phyloP scores from a whole-genome alignment of 306 rosid species.

The Gastrolobium villosum region DNA sequence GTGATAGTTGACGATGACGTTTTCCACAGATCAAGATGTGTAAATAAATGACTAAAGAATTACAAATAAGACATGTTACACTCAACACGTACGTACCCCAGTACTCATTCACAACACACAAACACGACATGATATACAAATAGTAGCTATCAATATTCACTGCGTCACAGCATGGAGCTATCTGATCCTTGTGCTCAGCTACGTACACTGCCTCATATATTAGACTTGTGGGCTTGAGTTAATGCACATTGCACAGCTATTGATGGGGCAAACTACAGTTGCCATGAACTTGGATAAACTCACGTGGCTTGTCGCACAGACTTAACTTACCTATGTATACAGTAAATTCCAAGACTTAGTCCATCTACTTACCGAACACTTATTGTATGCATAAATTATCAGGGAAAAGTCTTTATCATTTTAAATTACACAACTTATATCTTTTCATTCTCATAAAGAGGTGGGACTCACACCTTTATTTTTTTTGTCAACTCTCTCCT shows the following conservation, averaged over 20 bases:
- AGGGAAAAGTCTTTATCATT: too few relatives aligned
- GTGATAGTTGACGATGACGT: constrained; percentile 56
- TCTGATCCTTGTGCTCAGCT: constrained; percentile 8
- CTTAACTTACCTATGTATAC: not conserved
- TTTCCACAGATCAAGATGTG: not conserved
- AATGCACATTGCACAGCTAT: constrained; percentile 28
- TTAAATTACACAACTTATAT: too few relatives aligned
- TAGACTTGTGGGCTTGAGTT: constrained; percentile 44
- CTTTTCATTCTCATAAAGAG: too few relatives aligned
- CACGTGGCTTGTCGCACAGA: constrained; percentile 54
- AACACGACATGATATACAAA: not conserved
- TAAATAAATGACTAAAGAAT: constrained; percentile 8
- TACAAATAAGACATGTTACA: constrained; percentile 21
- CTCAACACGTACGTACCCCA: constrained; percentile 17
- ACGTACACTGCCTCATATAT: not conserved
- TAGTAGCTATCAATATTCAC: not conserved
- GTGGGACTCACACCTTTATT: too few relatives aligned
- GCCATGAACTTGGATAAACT: constrained; percentile 21
- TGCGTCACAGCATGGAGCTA: not conserved
- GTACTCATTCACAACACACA: not conserved
- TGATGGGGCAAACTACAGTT: constrained; percentile 19
- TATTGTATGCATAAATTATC: constrained; percentile 22
- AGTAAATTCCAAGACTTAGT: constrained; percentile 17
- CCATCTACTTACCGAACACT: not conserved
- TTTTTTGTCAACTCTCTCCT: too few relatives aligned